phyloP scores from a whole-genome alignment of 176 grass and related monocot genomes.

The Eragrostis nindensis region DNA sequence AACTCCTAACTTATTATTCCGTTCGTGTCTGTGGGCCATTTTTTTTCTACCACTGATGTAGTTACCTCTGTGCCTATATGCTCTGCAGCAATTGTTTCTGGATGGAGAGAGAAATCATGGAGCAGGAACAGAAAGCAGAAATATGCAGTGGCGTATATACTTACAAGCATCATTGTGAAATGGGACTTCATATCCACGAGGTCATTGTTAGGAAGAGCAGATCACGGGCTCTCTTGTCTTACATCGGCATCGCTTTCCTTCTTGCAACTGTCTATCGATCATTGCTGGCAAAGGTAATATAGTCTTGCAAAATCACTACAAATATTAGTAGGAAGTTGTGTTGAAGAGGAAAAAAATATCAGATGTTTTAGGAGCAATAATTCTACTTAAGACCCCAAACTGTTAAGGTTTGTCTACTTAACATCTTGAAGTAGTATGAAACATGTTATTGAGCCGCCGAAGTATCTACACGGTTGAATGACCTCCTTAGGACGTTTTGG shows the following conservation, averaged over 20 bases:
- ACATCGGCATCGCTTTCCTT: constrained; percentile 51
- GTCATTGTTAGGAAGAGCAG: constrained; percentile 71
- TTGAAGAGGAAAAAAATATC: not conserved
- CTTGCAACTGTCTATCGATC: constrained; percentile 45
- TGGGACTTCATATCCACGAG: constrained; percentile 62
- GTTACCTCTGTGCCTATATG: constrained; percentile 17
- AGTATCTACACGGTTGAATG: not conserved
- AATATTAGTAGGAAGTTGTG: too few species aligned
- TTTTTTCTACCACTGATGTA: not conserved
- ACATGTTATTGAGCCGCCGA: not conserved
- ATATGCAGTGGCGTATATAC: constrained; percentile 35
- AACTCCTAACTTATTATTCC: too few species aligned
- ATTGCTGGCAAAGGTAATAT: constrained; percentile 52
- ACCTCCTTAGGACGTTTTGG: not conserved
- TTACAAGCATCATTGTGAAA: constrained; percentile 46
- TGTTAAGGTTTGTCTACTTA: not conserved
- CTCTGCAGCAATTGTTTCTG: constrained; percentile 17
- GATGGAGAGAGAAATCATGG: constrained; percentile 28
- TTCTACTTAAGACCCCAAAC: not conserved
- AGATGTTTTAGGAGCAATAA: not conserved
- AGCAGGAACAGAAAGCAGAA: constrained; percentile 33
- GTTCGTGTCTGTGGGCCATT: not conserved
- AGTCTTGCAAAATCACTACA: not conserved
- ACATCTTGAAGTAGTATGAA: not conserved
- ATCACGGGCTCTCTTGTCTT: constrained; percentile 53